A percentile compares a stretch with the other conserved stretches of the same genome.
Evolutionary conservation across 2,329 filamentous ascomycete species (phyloP).

Genomic region (Aspergillus felis): DNA sequence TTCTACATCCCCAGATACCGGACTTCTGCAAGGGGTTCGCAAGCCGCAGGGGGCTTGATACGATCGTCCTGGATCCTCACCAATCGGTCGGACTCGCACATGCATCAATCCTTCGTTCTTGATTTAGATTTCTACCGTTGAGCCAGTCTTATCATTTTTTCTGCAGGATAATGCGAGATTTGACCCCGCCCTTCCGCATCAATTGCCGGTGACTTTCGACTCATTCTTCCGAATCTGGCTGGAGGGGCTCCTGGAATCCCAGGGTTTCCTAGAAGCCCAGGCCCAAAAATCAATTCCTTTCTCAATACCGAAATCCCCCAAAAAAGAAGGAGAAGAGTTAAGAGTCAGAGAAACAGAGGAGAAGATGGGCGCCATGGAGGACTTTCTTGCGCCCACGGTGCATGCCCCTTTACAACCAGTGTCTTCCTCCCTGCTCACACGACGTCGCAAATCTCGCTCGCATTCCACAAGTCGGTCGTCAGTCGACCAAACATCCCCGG

Average conservation of each 20-base stretch:
- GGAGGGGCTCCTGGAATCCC: not conserved
- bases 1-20: conserved; percentile 7
- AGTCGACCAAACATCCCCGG: conserved; percentile 43
- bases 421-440: conserved; percentile 31
- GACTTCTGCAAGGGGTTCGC: conserved; percentile 17
- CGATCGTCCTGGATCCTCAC: conserved; percentile 6
- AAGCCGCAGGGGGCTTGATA: conserved; percentile 13
- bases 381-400: conserved; percentile 16
- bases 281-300: not conserved
- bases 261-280: not conserved
- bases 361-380: conserved; percentile 28
- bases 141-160: not conserved
- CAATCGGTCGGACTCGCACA: not conserved
- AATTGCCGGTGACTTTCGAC: not conserved
- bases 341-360: conserved; percentile 7
- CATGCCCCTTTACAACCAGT: conserved; percentile 23
- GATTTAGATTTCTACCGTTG: not conserved
- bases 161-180: not conserved
- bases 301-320: not conserved
- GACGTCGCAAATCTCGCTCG: conserved; percentile 45
- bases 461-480: conserved; percentile 26
- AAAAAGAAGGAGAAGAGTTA: not conserved
- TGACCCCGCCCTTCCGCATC: not conserved
- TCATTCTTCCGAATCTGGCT: not conserved
- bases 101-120: conserved; percentile 5